phyloP scores from a whole-genome alignment of 1,284 basidiomycete genomes.

The Trichosporon faecale region DNA sequence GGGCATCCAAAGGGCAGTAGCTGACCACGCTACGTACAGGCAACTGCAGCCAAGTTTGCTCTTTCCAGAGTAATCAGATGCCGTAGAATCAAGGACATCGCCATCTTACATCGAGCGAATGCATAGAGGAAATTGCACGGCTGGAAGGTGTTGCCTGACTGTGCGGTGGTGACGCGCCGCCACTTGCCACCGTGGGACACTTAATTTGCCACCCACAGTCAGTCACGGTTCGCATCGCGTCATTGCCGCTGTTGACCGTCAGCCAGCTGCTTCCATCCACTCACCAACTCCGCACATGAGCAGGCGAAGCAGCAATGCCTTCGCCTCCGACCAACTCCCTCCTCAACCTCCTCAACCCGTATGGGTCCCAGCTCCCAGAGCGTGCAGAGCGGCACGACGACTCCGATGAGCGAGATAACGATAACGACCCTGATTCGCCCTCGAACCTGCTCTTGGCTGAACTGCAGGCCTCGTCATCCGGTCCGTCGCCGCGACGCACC shows the following conservation, averaged over 20 bases:
- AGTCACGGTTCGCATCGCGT: conserved; percentile 5
- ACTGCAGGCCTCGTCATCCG: conserved; percentile 25
- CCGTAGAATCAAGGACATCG: too few species aligned
- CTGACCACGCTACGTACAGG: too few species aligned
- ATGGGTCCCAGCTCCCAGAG: conserved; percentile 62
- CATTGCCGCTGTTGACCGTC: conserved; percentile 4
- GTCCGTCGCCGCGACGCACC: not conserved
- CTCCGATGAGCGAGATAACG: not conserved
- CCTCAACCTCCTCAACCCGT: conserved; percentile 76
- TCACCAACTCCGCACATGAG: not conserved
- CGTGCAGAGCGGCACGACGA: conserved; percentile 43
- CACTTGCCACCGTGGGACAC: conserved; percentile 4
- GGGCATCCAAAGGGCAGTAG: too few species aligned
- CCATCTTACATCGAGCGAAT: too few species aligned
- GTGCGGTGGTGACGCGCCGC: not conserved
- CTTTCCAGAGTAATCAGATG: too few species aligned
- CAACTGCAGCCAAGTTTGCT: too few species aligned
- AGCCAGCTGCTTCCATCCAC: not conserved
- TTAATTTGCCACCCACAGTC: not conserved
- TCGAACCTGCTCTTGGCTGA: conserved; percentile 45
- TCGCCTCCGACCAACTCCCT: conserved; percentile 53
- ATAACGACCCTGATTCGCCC: conserved; percentile 35
- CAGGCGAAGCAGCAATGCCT: conserved; percentile 17
- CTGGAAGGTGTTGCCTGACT: too few species aligned
- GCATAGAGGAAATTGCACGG: too few species aligned